Evolutionary conservation across 1,284 basidiomycete species (phyloP), one percentile per base, ranked within the genome.

Genomic region (Pyrrhoderma noxium): DNA sequence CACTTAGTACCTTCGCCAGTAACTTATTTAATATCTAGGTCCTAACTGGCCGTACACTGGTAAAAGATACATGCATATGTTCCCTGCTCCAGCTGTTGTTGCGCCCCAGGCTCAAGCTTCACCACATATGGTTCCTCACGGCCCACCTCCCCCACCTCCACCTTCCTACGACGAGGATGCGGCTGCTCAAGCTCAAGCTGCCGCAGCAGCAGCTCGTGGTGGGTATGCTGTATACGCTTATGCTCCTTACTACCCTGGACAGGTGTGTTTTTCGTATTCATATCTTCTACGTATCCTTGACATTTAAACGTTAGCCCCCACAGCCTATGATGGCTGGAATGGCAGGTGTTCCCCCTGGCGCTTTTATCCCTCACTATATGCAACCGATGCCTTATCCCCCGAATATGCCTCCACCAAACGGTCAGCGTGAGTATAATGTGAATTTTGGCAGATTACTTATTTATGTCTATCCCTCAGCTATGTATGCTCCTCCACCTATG

Each of bases 41-140:
- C 75, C 87, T 1, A 73, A 77, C 58, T 96, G 93, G 93, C 88
- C 88, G 22, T 95, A 89, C 69, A 85, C 70, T 58, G 93, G 93
- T 61, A 92, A 93, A 67, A 83, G 89, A 40, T 92, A 87, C 66
- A 77, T 79, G 60, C 72, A 77, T 58, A 79, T 89, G 74, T 89
- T 89, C 72, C 86, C 83, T 19, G 68, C 76, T 8, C 11, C 66
- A 70, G 39, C 75, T 68, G 37, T 75, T 71, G 44, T 80, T 74
- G 56, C 56, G 21, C 61, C 60, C 23, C 56, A 74, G n/a, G 76
- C 73, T 25, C 76, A 74, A 51, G 83, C 75, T 54, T 76, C 80
- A n/a, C 70, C 80, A 36, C 83, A 83, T 56, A 80, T 85, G 69
- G 72, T 70, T 16, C 80, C 79, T 25, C 80, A 80, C 37, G 79